These are phyloP conservation scores for Nitzschia sp. DNA, from an alignment of 108 stramenopile species.

Conservation along the genomic window DNA sequence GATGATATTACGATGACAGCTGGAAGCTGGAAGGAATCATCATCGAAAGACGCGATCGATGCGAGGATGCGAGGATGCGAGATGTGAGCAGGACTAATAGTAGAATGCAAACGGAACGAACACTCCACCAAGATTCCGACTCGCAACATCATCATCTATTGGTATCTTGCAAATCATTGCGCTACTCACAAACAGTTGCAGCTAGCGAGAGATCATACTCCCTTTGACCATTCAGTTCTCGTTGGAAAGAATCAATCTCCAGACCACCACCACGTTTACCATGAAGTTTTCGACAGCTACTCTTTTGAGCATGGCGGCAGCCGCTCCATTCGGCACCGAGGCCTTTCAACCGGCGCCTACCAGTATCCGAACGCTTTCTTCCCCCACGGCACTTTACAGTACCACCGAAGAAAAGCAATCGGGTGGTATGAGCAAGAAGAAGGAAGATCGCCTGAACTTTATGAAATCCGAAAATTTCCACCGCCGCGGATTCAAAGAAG, in stretches of 20 bases:
- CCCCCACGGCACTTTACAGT: conserved; percentile 3
- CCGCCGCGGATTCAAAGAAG: conserved; percentile 88
- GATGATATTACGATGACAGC: no score
- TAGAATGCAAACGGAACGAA: no score
- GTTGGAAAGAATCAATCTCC: neutral
- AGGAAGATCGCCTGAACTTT: conserved; percentile 69
- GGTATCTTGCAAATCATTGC: no score
- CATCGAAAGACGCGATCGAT: no score
- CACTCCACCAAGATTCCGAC: no score
- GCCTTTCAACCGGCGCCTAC: conserved; percentile 5
- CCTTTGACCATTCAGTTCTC: neutral
- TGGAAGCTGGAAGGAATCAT: no score
- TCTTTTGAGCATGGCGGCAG: neutral
- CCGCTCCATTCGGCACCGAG: neutral
- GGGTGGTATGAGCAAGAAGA: conserved; percentile 40
- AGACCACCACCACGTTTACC: no score
- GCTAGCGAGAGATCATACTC: neutral
- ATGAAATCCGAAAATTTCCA: conserved; percentile 81
- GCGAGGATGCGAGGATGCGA: no score
- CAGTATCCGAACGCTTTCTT: neutral
- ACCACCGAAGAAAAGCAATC: conserved; percentile 24
- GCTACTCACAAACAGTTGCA: no score
- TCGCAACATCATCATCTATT: no score
- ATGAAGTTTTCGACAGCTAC: conserved; percentile 9
- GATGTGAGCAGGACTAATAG: no score